Percentiles rank a stretch among this genome's conserved stretches.
These are phyloP conservation scores for Tubosaeta sp. DNA, from an alignment of 768 basidiomycete genomes.

Conservation along the genomic window DNA sequence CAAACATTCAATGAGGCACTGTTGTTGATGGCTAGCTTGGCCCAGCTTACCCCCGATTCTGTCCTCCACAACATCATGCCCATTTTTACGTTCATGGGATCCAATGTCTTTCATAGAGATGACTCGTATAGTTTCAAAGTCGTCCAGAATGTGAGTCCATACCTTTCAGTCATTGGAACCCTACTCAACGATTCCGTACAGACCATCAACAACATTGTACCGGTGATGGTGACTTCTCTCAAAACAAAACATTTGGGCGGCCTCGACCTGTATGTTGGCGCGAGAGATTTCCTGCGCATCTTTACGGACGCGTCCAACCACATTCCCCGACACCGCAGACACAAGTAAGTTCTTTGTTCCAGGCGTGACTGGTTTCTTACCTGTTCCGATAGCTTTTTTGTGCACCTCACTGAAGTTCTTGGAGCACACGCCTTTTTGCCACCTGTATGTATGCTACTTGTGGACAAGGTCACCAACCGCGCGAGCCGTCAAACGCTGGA, in stretches of 20 bases:
- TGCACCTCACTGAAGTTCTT: slow-evolving; percentile 79
- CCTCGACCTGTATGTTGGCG: slow-evolving; percentile 61
- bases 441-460: slow-evolving; percentile 77
- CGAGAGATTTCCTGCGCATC: slow-evolving; percentile 79
- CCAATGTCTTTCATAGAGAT: slow-evolving; percentile 95
- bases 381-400: slow-evolving; percentile 64
- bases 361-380: slow-evolving; percentile 3
- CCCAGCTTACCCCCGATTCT: slow-evolving; percentile 81
- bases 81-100: slow-evolving; percentile 98
- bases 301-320: slow-evolving; percentile 93
- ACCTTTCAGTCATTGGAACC: background rate
- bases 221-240: slow-evolving; percentile 83
- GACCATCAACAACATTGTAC: slow-evolving; percentile 93
- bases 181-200: slow-evolving; percentile 25
- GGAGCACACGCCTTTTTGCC: slow-evolving; percentile 78
- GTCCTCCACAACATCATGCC: slow-evolving; percentile 96
- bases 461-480: slow-evolving; percentile 72
- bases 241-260: slow-evolving; percentile 50
- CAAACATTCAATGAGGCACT: slow-evolving; percentile 94
- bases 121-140: slow-evolving; percentile 94
- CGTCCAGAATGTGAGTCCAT: slow-evolving; percentile 71
- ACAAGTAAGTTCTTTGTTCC: slow-evolving; percentile 53
- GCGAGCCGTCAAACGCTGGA: slow-evolving; percentile 57
- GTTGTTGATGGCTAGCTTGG: slow-evolving; percentile 79
- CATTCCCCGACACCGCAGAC: slow-evolving; percentile 88